Evolutionary conservation across 2,329 filamentous ascomycete species (phyloP), one percentile per base, ranked within the genome.

Genomic region (Epichloe festucae): DNA sequence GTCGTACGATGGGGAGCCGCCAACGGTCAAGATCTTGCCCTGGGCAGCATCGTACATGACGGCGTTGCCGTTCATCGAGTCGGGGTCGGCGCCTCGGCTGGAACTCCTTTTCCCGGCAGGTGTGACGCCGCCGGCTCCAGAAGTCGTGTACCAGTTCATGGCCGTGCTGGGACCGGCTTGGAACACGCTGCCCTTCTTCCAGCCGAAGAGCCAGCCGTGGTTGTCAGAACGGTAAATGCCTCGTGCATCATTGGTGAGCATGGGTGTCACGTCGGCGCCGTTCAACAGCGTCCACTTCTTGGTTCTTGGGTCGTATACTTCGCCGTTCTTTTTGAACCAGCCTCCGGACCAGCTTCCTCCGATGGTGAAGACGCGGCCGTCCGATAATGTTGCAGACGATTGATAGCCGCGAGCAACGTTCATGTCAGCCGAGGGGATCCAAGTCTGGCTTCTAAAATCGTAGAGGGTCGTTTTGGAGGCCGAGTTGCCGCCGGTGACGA

Each of bases 41-140:
- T 71, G 69, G 51, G 77, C 71, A 31, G 77, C 76, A 57, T 81
- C 77, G 56, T 74, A 81, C 76, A 82, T 80, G 54, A 77, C 70
- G 5, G 72, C 71, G 46, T 71, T 73, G 12, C 76, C 79, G 52
- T 70, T 73, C 78, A 82, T 82, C 3, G 76, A 70, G 11, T 68
- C 61, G 34, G 72, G 70, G 7, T 66, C 65, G 21, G 62, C 65
- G 4, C 76, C 57, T 0, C 57, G 52, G 66, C 54, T 63, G n/a
- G 45, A 38, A 2, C 17, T 6, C 1, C 53, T n/a, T 19, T 47
- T 12, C 0, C 76, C 76, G 1, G 75, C 76, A 10, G 59, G 55
- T 3, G 57, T 55, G 15, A 68, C 58, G 15, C 60, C 59, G 2
- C 78, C 77, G 35, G 60, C 62, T 5, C 70, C 72, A 1, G 57